A percentile compares a stretch with the other conserved stretches of the same genome.
phyloP scores from a whole-genome alignment of 1,284 basidiomycete genomes.

The Marasmius sp. region DNA sequence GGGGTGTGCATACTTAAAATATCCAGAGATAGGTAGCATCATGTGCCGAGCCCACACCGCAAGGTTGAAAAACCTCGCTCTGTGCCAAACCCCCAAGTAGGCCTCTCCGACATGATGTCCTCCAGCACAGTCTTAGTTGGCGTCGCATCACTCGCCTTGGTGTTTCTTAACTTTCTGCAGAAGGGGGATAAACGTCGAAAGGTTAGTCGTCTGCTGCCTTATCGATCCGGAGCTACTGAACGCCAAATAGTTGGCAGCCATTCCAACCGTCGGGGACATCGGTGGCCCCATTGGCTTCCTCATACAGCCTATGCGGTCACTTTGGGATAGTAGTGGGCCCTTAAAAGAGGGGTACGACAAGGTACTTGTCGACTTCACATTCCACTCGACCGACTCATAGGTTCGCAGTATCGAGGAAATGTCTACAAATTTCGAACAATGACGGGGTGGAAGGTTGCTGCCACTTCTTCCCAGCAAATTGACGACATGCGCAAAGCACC shows the following conservation, averaged over 20 bases:
- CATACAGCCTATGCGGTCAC: constrained; percentile 16
- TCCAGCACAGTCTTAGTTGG: no score
- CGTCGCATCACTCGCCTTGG: no score
- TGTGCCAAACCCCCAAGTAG: no score
- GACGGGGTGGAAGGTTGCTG: constrained; percentile 26
- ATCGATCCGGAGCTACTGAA: no score
- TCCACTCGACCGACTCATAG: background rate
- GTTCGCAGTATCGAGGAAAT: constrained; percentile 13
- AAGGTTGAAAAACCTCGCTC: no score
- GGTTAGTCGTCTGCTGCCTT: background rate
- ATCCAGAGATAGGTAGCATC: no score
- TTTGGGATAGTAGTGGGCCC: constrained; percentile 6
- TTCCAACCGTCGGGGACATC: background rate
- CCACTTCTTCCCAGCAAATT: constrained; percentile 21
- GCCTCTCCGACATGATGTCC: no score
- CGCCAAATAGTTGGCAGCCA: background rate
- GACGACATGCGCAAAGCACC: constrained; percentile 33
- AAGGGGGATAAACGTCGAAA: background rate
- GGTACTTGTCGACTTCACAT: constrained; percentile 7
- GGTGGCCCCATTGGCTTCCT: background rate
- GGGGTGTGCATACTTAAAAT: no score
- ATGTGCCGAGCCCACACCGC: no score
- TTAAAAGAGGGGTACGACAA: constrained; percentile 19
- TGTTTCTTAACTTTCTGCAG: background rate
- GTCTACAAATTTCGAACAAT: constrained; percentile 26